phyloP scores from a whole-genome alignment of 2,329 filamentous ascomycete species.

The Chalaropsis thielavioides region DNA sequence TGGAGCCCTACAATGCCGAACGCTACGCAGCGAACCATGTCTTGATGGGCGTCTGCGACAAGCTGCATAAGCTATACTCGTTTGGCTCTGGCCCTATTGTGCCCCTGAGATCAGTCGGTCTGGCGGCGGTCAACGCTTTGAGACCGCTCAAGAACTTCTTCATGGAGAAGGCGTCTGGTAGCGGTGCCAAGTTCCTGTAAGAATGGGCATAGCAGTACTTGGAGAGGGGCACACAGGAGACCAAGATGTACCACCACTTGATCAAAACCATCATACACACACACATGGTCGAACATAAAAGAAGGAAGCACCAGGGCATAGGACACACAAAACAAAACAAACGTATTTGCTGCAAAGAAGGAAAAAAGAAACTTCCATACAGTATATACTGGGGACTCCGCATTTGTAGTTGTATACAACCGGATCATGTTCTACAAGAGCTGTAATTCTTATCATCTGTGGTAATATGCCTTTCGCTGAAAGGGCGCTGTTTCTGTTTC shows the following conservation, averaged over 20 bases:
- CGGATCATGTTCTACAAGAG: constrained; percentile 1
- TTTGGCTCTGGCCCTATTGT: constrained; percentile 66
- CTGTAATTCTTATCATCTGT: constrained; percentile 13
- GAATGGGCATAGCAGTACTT: not conserved
- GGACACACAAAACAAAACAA: not conserved
- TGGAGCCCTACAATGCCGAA: constrained; percentile 70
- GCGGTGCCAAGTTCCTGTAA: constrained; percentile 33
- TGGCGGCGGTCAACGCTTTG: constrained; percentile 61
- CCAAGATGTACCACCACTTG: constrained; percentile 8
- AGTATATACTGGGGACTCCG: constrained; percentile 21
- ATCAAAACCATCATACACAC: not conserved
- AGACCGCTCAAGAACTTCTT: constrained; percentile 67
- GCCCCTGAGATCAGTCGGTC: constrained; percentile 59
- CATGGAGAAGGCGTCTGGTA: constrained; percentile 58
- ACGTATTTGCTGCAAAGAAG: constrained; percentile 5
- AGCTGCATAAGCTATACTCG: constrained; percentile 86
- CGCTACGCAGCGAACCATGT: constrained; percentile 71
- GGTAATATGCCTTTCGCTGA: constrained; percentile 19
- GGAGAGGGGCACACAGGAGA: not conserved
- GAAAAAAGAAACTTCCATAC: constrained; percentile 18
- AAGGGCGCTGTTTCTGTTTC: constrained; percentile 15
- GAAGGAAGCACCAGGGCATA: not conserved
- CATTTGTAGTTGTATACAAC: constrained; percentile 21
- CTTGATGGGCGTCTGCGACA: constrained; percentile 68
- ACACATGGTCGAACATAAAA: not conserved